These are phyloP conservation scores for Backusella psychrophila DNA, from an alignment of 192 early-diverging fungal species.

Conservation along the genomic window DNA sequence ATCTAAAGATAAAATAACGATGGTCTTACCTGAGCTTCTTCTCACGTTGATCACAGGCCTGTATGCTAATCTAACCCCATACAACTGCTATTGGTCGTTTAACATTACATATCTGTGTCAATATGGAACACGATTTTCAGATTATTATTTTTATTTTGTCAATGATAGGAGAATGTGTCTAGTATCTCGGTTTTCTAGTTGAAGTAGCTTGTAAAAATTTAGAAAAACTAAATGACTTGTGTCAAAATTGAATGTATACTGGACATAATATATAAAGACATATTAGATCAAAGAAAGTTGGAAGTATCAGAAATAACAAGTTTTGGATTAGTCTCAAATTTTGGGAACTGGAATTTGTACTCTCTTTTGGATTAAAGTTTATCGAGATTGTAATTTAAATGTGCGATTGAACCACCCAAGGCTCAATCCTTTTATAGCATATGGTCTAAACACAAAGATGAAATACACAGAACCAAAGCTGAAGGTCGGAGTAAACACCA, in stretches of 20 bases:
- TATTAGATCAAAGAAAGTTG: not conserved
- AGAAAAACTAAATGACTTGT: not conserved
- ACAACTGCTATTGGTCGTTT: not conserved
- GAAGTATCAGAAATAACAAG: not conserved
- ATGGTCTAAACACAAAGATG: not conserved
- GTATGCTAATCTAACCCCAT: conserved; percentile 1
- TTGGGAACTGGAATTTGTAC: not conserved
- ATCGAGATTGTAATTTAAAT: not conserved
- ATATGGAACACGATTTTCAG: not conserved
- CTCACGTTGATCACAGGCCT: conserved; percentile 7
- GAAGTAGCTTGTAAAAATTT: not conserved
- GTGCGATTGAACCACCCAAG: not conserved
- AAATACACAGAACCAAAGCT: not conserved
- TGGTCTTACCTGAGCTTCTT: conserved; percentile 3
- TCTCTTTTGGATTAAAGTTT: not conserved
- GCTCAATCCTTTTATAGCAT: not conserved
- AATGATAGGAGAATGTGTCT: not conserved
- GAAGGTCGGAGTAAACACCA: not conserved
- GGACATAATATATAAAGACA: not conserved
- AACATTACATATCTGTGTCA: not conserved
- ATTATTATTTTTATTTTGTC: not conserved
- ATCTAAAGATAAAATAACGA: not conserved
- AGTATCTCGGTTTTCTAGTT: not conserved
- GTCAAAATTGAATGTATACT: not conserved
- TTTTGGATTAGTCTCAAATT: not conserved